Base-by-base conservation (phyloP, 164 flowering plant genomes). In the Annona squamosa region DNA sequence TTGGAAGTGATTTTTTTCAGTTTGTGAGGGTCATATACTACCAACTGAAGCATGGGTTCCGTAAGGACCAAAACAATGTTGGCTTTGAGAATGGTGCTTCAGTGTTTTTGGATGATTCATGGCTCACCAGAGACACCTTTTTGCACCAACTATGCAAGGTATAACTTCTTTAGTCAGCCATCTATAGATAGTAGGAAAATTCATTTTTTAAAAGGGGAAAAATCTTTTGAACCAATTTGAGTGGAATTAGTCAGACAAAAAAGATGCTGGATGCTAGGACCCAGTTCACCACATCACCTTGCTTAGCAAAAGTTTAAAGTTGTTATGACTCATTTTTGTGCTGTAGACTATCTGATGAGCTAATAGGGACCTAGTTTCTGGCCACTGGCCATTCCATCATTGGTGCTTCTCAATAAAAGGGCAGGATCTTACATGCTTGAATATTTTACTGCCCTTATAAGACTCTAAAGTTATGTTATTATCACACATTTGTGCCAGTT, bases 101-200 rank as follows among this genome's bases (percentile, higher is more conserved):
- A 37, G 67, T 86, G 12, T 68, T 89, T 74, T 72, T 94, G 78
- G 98, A 94, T 77, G 94, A 92, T 61, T 91, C 91, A 43, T 94
- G 90, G 97, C 81, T 94, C 46, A 82, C 90, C 7, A 74, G 86
- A 65, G 97, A 94, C 81, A 90, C 87, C 74, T 94, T 94, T 82
- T 73, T 92, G 79, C 85, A 86, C 76, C 91, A 67, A 73, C 89
- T 92, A 72, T 91, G 88, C 81, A 92, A 92, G 97, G 98, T 91
- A 81, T 3, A 10, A 43, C 18, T 68, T 46, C 10, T 6, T 16
- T 52, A 16, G 9, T 52, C 13, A 16, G 13, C 9, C 59, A 52
- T 5, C 9, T 52, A 52, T 10, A 52, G 13, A 52, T 52, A 16
- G 13, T 52, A 52, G 59, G 59, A 52, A 52, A 16, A 16, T 52